A percentile compares a stretch with the other conserved stretches of the same genome.
phyloP scores from a whole-genome alignment of 129 eudicot genomes.

The Pittosporum tobira region DNA sequence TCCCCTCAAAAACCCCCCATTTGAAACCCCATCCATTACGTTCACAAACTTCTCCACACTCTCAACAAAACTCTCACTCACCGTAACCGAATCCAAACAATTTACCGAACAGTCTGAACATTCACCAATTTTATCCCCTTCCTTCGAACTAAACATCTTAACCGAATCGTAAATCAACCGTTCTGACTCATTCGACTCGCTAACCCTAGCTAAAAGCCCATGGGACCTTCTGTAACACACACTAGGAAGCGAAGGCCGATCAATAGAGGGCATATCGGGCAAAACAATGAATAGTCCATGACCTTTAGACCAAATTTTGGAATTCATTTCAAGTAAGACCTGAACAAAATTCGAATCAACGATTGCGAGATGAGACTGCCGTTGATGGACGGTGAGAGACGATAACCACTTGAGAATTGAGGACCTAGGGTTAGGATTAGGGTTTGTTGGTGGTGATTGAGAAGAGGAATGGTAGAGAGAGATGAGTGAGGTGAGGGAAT shows the following conservation, averaged over 20 bases:
- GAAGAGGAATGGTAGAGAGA: conserved; percentile 51
- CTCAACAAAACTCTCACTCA: conserved; percentile 40
- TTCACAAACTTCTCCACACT: conserved; percentile 54
- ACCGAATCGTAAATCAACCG: conserved; percentile 28
- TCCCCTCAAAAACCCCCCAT: conserved; percentile 68
- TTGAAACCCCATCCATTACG: conserved; percentile 53
- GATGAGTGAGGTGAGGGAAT: conserved; percentile 74
- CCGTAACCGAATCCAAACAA: conserved; percentile 51
- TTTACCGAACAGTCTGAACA: conserved; percentile 5
- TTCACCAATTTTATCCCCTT: conserved; percentile 32
- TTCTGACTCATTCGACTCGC: conserved; percentile 27
- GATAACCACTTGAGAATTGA: conserved; percentile 67
- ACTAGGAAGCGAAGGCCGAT: conserved; percentile 39
- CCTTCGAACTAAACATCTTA: conserved; percentile 51
- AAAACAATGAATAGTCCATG: conserved; percentile 51
- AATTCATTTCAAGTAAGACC: conserved; percentile 46
- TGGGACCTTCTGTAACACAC: conserved; percentile 50
- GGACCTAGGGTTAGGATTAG: conserved; percentile 43
- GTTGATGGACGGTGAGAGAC: conserved; percentile 57
- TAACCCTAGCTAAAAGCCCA: conserved; percentile 40
- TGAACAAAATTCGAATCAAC: conserved; percentile 44
- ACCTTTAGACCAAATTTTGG: conserved; percentile 25
- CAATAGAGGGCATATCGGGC: conserved; percentile 53
- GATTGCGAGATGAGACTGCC: conserved; percentile 64
- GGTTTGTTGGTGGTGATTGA: conserved; percentile 14